Evolutionary conservation across 176 grass and related monocot genomes (phyloP).

Genomic region (Aegilops tauschii): DNA sequence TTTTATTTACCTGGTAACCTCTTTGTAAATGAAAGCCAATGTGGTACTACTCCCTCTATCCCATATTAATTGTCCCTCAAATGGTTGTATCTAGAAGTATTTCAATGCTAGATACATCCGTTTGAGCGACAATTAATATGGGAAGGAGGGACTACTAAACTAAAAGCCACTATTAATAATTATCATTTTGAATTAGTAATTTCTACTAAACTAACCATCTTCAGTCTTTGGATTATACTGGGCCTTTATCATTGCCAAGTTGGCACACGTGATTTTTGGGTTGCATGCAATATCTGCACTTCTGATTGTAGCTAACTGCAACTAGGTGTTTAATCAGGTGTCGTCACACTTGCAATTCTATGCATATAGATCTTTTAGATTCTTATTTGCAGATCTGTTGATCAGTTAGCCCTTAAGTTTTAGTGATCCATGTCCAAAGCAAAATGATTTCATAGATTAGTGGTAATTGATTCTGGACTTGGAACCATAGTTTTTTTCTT

Average conservation of each 20-base stretch:
- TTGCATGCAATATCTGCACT: constrained; percentile 6
- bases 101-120: too few species aligned
- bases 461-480: constrained; percentile 3
- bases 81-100: too few species aligned
- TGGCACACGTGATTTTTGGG: background rate
- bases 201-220: background rate
- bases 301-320: constrained; percentile 10
- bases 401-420: background rate
- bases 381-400: background rate
- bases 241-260: background rate
- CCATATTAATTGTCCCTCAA: too few species aligned
- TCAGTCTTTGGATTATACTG: background rate
- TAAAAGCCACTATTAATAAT: background rate
- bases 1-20: too few species aligned
- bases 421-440: background rate
- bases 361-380: background rate
- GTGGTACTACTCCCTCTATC: background rate
- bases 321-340: constrained; percentile 6
- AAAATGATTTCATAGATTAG: constrained; percentile 25
- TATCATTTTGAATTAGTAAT: background rate
- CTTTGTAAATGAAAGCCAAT: background rate
- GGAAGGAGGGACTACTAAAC: too few species aligned
- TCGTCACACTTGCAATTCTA: background rate
- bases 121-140: too few species aligned
- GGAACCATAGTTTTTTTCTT: background rate